Base-by-base conservation (phyloP, 2,329 filamentous ascomycete species). In the Colletotrichum orchidophilum region DNA sequence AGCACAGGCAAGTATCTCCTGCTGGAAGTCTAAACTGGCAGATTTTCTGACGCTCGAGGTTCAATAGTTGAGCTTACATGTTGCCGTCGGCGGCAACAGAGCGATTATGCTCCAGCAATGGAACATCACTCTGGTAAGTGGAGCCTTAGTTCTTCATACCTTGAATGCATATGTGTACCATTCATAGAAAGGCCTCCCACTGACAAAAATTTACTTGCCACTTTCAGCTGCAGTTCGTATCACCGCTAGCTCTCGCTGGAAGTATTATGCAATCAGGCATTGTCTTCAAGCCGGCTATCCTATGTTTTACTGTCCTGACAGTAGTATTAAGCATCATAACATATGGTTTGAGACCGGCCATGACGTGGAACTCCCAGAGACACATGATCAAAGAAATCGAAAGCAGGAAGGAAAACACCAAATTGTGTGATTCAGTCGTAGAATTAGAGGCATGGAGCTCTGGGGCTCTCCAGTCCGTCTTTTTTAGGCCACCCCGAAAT, bases 121-220 rank as follows among this genome's bases (percentile, higher is more conserved):
- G 57, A 66, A 61, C 15, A 49, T 61, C 13, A 60, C 55, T 26
- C 54, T 66, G 26, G 63, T 66, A 49, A 12, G 63, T 57, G 33
- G n/a, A 18, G 18, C 42, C 4, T 26, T 26, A 59, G 1, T 4
- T 33, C 4, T 53, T 58, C 21, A 5, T 21, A 1, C 3, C 1
- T 9, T 6, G 8, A 11, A 12, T 24, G 3, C 1, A 5, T 33
- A 24, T 35, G 18, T 31, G 21, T 26, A n/a, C 35, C 31, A 24
- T n/a, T n/a, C n/a, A n/a, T n/a, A n/a, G n/a, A n/a, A n/a, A n/a
- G n/a, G n/a, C n/a, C n/a, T n/a, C n/a, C n/a, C n/a, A n/a, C n/a
- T n/a, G n/a, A n/a, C n/a, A n/a, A n/a, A n/a, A n/a, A 29, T 29
- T 12, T 3, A 12, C 9, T 15, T 15, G 1, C 29, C 3, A 33